Conservation (phyloP, 108 stramenopile species). For the Mediolabrus comicus region DNA sequence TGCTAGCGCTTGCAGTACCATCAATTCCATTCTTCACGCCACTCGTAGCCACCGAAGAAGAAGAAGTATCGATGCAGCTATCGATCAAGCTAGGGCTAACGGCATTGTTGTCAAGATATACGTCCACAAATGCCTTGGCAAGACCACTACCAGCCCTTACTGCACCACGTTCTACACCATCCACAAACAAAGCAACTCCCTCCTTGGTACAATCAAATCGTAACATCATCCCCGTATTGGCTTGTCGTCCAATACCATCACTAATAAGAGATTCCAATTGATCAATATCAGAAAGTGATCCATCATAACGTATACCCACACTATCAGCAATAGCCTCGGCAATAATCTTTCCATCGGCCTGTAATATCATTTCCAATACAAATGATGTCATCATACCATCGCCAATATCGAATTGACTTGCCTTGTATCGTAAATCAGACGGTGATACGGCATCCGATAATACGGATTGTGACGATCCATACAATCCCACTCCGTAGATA, state of each 20-base stretch:
- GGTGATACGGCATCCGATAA: background rate
- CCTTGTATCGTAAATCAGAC: background rate
- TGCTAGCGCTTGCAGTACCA: background rate
- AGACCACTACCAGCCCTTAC: background rate
- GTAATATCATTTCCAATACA: background rate
- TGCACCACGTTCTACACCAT: background rate
- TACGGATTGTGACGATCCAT: background rate
- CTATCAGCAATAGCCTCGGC: background rate
- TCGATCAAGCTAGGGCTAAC: constrained; percentile 11
- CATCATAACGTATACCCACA: background rate
- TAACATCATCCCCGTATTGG: background rate
- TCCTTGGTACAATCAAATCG: constrained; percentile 1
- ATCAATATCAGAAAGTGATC: background rate
- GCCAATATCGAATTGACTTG: background rate
- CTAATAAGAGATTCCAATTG: background rate
- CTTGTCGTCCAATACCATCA: constrained; percentile 1
- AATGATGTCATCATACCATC: background rate
- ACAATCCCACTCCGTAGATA: background rate
- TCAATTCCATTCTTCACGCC: background rate
- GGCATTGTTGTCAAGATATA: background rate
- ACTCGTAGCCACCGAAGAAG: background rate
- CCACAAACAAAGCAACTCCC: background rate
- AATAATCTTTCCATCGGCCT: background rate
- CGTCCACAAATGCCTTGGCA: constrained; percentile 8
- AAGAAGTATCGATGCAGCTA: background rate